phyloP scores from a whole-genome alignment of 2,329 filamentous ascomycete species.

The Plenodomus biglobosus region DNA sequence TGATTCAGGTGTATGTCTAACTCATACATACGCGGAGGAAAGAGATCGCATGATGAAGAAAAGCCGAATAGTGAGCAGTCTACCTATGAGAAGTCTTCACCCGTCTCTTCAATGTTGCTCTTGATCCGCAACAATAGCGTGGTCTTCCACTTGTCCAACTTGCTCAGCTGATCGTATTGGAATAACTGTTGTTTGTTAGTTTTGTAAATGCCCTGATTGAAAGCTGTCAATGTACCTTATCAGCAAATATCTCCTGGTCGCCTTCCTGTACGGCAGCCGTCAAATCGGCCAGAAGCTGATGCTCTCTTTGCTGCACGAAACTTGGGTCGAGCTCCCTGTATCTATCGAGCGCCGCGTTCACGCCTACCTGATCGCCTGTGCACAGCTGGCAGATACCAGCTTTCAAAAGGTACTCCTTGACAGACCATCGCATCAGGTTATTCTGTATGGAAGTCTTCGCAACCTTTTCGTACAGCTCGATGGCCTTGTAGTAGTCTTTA shows the following conservation, averaged over 20 bases:
- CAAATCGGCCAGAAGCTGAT: conserved; percentile 77
- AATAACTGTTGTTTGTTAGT: conserved; percentile 56
- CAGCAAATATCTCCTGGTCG: conserved; percentile 79
- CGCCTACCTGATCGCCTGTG: conserved; percentile 73
- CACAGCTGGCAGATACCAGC: conserved; percentile 87
- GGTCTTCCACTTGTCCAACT: conserved; percentile 97
- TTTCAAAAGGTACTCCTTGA: conserved; percentile 96
- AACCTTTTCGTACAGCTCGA: conserved; percentile 72
- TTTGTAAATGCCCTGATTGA: not conserved
- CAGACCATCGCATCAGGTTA: conserved; percentile 64
- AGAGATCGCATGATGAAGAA: not conserved
- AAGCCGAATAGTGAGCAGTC: not conserved
- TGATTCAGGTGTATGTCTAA: conserved; percentile 1
- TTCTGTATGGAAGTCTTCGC: conserved; percentile 77
- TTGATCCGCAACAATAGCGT: conserved; percentile 80
- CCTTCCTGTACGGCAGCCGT: conserved; percentile 72
- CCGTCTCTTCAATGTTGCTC: conserved; percentile 72
- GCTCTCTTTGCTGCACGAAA: conserved; percentile 77
- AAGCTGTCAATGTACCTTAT: conserved; percentile 66
- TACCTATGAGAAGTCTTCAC: conserved; percentile 66
- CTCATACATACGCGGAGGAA: not conserved
- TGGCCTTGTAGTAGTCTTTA: conserved; percentile 65
- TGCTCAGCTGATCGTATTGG: conserved; percentile 88
- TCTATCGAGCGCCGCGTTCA: conserved; percentile 75
- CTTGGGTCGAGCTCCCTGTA: conserved; percentile 68